Evolutionary conservation across 169 alveolate species (phyloP).

Genomic region (Cryptosporidium tyzzeri): DNA sequence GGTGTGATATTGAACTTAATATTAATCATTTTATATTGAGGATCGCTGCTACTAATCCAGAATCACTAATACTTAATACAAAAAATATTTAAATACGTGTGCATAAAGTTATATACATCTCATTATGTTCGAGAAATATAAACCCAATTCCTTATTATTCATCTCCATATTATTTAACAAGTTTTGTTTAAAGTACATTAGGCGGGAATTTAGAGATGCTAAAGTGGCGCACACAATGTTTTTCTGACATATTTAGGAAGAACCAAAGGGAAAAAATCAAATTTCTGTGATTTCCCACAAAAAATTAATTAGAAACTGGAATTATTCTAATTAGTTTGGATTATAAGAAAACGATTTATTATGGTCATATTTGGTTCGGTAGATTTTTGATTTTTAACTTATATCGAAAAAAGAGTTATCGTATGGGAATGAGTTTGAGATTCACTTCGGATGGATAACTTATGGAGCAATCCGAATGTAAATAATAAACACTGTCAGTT

Average conservation of each 20-base stretch:
- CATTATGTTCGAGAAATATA: not conserved
- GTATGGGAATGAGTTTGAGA: slow-evolving; percentile 52
- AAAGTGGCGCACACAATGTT: slow-evolving; percentile 12
- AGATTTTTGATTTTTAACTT: not conserved
- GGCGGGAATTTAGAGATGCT: not conserved
- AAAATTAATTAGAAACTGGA: not conserved
- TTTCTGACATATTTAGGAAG: slow-evolving; percentile 9
- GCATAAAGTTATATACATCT: not conserved
- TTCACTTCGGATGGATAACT: slow-evolving; percentile 41
- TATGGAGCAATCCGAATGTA: slow-evolving; percentile 34
- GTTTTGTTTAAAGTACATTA: not conserved
- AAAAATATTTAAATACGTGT: not conserved
- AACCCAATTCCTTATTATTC: not conserved
- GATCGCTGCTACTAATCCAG: not conserved
- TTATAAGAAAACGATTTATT: not conserved
- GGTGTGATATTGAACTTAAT: not conserved
- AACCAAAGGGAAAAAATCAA: not conserved
- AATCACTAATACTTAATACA: not conserved
- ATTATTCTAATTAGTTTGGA: not conserved
- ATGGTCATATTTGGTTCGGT: not conserved
- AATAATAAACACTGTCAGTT: slow-evolving; percentile 28
- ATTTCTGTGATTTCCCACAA: slow-evolving; percentile 10
- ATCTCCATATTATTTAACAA: not conserved
- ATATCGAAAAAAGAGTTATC: not conserved
- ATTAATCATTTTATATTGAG: not conserved